Base-by-base conservation (phyloP, 2,329 filamentous ascomycete genomes). In the Blastomyces percursus region DNA sequence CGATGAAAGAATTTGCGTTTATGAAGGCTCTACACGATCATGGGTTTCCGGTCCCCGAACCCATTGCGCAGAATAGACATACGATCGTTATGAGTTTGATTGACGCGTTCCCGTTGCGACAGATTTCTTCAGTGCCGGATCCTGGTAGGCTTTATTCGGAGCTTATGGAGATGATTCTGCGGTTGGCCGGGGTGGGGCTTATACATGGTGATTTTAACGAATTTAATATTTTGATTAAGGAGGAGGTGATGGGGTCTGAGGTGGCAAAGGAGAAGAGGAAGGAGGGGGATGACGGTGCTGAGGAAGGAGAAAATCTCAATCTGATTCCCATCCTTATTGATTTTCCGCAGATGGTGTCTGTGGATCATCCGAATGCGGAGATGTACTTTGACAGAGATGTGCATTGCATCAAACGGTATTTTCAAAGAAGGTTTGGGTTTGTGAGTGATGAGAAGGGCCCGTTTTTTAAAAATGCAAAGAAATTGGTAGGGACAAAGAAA, bases 161-260 rank as follows among this genome's bases (percentile, higher is more conserved):
- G 64, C 80, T 99, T 42, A 95, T 99, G 71, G 82, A 85, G 51
- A 84, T 96, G 69, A 91, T 99, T 62, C 79, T 99, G 52, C 84
- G 86, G 35, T 81, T 99, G 50, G 93, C 94, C 6, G 85, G 85
- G 65, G 86, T 92, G 68, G 94, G 94, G 7, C 79, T 99, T 57
- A 99, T 99, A 65, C 94, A 99, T 73, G 94, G 94, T 65, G 94
- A 99, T 74, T 99, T 95, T 79, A 99, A 99, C 79, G 95, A 99
- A 75, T 99, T 99, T 82, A 99, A 99, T 74, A 93, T 99, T 66
- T 80, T 99, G 42, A 86, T 99, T 73, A 91, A 94, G 72, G 93
- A 97, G 74, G 84, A 80, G 57, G 70, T 72, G 6, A n/a, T 57
- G 7, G 61, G 81, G 62, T 69, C 73, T 24, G 66, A 69, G 11